Percentiles rank a stretch among this genome's conserved stretches.
phyloP scores from a whole-genome alignment of 352 stramenopile genomes.

The Phytophthora fragariae region DNA sequence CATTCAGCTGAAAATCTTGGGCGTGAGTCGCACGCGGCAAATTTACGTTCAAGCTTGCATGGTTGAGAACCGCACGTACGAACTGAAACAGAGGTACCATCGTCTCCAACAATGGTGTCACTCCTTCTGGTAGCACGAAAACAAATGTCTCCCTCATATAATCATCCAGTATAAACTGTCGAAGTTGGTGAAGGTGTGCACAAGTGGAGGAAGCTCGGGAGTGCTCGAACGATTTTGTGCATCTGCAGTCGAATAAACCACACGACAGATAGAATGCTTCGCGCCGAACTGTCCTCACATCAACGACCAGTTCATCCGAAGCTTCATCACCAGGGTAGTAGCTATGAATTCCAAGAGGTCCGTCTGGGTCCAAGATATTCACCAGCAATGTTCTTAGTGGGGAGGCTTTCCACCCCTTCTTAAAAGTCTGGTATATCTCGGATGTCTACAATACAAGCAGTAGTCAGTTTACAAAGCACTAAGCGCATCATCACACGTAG shows the following conservation, averaged over 20 bases:
- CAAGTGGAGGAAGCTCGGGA: slow-evolving; percentile 29
- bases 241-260: slow-evolving; percentile 71
- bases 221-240: slow-evolving; percentile 73
- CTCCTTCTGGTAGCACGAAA: slow-evolving; percentile 35
- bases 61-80: slow-evolving; percentile 70
- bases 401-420: slow-evolving; percentile 61
- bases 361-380: slow-evolving; percentile 83
- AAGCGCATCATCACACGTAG: not conserved
- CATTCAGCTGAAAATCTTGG: slow-evolving; percentile 42
- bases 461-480: not conserved
- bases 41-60: slow-evolving; percentile 60
- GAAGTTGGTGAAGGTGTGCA: slow-evolving; percentile 46
- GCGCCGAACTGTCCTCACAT: slow-evolving; percentile 62
- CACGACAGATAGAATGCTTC: slow-evolving; percentile 86
- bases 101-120: slow-evolving; percentile 57
- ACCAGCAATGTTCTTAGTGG: slow-evolving; percentile 74
- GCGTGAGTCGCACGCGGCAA: not conserved
- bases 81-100: slow-evolving; percentile 74
- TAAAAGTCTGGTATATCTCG: slow-evolving; percentile 83
- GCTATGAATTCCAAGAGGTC: slow-evolving; percentile 78
- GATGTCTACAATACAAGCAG: slow-evolving; percentile 55
- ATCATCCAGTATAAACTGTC: slow-evolving; percentile 65
- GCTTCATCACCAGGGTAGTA: slow-evolving; percentile 73
- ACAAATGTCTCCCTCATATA: slow-evolving; percentile 62
- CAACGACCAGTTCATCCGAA: slow-evolving; percentile 28